Percentiles rank a stretch among this genome's conserved stretches.
phyloP scores from a whole-genome alignment of 1,284 basidiomycete species.

The Heterobasidion occidentale region DNA sequence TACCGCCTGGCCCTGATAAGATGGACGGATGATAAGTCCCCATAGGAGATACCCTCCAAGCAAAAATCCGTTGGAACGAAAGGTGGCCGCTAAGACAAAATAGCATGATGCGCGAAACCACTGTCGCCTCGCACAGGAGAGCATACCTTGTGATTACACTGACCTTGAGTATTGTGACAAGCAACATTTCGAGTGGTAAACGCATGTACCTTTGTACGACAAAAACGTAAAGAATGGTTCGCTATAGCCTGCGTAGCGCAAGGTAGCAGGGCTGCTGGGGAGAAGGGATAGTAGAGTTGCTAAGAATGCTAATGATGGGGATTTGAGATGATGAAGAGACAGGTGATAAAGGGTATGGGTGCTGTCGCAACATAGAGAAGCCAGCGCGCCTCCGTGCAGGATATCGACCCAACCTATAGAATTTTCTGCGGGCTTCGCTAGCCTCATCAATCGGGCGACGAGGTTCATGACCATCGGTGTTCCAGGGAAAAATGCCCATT shows the following conservation, averaged over 20 bases:
- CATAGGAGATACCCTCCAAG: slow-evolving; percentile 71
- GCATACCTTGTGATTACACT: slow-evolving; percentile 42
- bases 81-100: slow-evolving; percentile 60
- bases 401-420: slow-evolving; percentile 15
- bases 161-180: slow-evolving; percentile 3
- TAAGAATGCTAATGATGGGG: slow-evolving; percentile 50
- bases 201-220: slow-evolving; percentile 59
- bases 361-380: slow-evolving; percentile 37
- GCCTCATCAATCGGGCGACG: slow-evolving; percentile 19
- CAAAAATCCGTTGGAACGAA: slow-evolving; percentile 82
- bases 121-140: slow-evolving; percentile 39
- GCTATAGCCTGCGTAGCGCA: slow-evolving; percentile 67
- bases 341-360: slow-evolving; percentile 57
- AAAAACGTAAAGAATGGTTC: slow-evolving; percentile 84
- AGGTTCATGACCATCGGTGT: slow-evolving; percentile 47
- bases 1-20: slow-evolving; percentile 30
- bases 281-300: slow-evolving; percentile 67
- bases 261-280: slow-evolving; percentile 72
- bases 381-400: slow-evolving; percentile 28
- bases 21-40: slow-evolving; percentile 51
- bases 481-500: slow-evolving; percentile 86
- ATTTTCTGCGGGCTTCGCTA: background rate
- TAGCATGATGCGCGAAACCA: slow-evolving; percentile 49
- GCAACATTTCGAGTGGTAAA: background rate
- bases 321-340: slow-evolving; percentile 43